Evolutionary conservation across 805 yeast species (phyloP).

Genomic region (Wickerhamiella azyma): DNA sequence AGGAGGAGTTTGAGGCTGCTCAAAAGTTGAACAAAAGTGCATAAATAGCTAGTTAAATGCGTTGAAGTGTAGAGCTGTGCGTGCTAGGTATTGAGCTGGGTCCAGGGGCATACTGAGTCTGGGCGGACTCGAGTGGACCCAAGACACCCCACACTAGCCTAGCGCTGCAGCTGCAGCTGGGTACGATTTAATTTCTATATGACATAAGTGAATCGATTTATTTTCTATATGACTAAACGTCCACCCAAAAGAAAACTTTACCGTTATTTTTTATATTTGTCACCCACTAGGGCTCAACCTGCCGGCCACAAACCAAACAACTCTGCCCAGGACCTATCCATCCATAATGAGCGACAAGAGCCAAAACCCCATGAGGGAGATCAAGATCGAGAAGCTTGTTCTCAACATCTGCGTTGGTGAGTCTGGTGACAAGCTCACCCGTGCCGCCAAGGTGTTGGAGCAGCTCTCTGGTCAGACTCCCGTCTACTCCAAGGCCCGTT

Average conservation of each 20-base stretch:
- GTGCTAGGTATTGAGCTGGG: no score
- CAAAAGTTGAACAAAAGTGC: constrained; percentile 44
- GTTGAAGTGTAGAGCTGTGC: no score
- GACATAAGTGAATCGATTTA: no score
- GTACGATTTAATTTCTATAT: no score
- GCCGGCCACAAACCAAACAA: constrained; percentile 8
- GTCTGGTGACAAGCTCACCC: constrained; percentile 99
- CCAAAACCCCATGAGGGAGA: constrained; percentile 89
- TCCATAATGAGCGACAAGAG: constrained; percentile 10
- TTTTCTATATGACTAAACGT: no score
- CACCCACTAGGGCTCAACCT: constrained; percentile 3
- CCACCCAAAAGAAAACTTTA: no score
- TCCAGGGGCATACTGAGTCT: no score
- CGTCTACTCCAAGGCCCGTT: constrained; percentile 99
- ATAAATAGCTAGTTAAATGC: constrained; percentile 23
- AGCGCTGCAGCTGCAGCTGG: background rate
- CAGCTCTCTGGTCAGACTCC: constrained; percentile 99
- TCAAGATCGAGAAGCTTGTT: constrained; percentile 98
- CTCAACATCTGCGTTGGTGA: constrained; percentile 99
- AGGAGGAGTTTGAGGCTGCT: constrained; percentile 80
- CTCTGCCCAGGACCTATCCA: constrained; percentile 1
- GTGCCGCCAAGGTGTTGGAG: constrained; percentile 99
- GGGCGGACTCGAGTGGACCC: background rate
- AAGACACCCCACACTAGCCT: constrained; percentile 1
- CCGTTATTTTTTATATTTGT: background rate